phyloP scores from a whole-genome alignment of 1,284 basidiomycete genomes.

The Heterobasidion annosum region DNA sequence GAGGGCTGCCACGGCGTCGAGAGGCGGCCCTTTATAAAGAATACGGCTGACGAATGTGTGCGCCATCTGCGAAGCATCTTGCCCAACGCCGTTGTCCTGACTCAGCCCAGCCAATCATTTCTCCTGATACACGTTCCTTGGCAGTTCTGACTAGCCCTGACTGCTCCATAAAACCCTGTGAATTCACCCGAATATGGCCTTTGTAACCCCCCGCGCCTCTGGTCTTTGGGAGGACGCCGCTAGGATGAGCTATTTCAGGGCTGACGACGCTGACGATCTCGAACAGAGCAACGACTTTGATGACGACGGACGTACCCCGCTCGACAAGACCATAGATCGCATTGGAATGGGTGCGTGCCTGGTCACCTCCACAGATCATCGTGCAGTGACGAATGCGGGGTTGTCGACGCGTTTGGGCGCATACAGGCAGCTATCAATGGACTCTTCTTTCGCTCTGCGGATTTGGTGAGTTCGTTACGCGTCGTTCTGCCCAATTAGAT shows the following conservation, averaged over 20 bases:
- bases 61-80: too few relatives aligned
- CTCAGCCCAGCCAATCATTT: neutral
- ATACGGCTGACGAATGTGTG: neutral
- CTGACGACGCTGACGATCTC: slow-evolving; percentile 23
- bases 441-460: slow-evolving; percentile 75
- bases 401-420: neutral
- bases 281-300: slow-evolving; percentile 24
- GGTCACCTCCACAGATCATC: neutral
- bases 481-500: neutral
- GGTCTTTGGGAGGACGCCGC: slow-evolving; percentile 33
- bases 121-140: too few relatives aligned
- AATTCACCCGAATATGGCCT: slow-evolving; percentile 12
- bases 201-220: slow-evolving; percentile 35
- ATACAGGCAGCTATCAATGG: slow-evolving; percentile 69
- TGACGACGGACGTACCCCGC: slow-evolving; percentile 53
- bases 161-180: neutral
- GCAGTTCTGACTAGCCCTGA: too few relatives aligned
- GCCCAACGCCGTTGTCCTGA: neutral
- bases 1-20: too few relatives aligned
- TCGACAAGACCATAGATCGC: slow-evolving; percentile 81
- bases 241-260: slow-evolving; percentile 21
- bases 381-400: slow-evolving; percentile 2
- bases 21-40: too few relatives aligned
- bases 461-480: slow-evolving; percentile 52
- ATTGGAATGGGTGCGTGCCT: slow-evolving; percentile 76